Evolutionary conservation across 2,329 filamentous ascomycete species (phyloP), one percentile per base, ranked within the genome.

Genomic region (Didymella pomorum): DNA sequence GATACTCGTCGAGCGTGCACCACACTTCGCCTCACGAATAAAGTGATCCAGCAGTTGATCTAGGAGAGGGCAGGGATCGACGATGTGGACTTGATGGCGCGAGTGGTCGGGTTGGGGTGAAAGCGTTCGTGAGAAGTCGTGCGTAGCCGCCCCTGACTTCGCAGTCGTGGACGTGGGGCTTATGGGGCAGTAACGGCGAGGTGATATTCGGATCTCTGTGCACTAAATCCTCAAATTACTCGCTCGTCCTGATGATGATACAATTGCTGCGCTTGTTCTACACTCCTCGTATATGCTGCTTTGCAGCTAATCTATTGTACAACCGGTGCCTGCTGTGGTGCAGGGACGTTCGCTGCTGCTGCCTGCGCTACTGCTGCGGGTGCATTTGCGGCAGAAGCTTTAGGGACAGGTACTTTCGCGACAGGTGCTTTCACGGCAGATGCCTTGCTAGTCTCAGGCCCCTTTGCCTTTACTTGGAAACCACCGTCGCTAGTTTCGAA

Each of bases 401-500:
- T 18, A 20, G 35, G 18, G n/a, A 26, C 53, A 33, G 46, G 39
- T 49, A 39, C 37, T 33, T 33, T 20, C 45, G 16, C 44, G 6
- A 21, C 21, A 18, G 45, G 39, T 49, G 45, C 37, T 33, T 33
- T 20, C 45, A 7, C 44, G 6, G 31, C 21, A 18, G 45, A 14
- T 14, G 37, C 20, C 20, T 41, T 41, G 20, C 37, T 41, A 14
- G 37, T 11, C 37, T 23, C 11, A 39, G 23, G 33, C 29, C 20
- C 26, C 29, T 31, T 26, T 5, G 18, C 41, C 31, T 56, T 44
- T 21, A 29, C 39, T 42, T 56, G 44, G 12, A 37, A 35, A 21
- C 52, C 51, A n/a, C 56, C 48, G 4, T 54, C 45, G 10, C 61
- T 50, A 1, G 29, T 54, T 39, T 58, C 56, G 8, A 42, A 53